A percentile compares a stretch with the other conserved stretches of the same genome.
Evolutionary conservation across 805 yeast genomes (phyloP).

Genomic region (Ogataea naganishii): DNA sequence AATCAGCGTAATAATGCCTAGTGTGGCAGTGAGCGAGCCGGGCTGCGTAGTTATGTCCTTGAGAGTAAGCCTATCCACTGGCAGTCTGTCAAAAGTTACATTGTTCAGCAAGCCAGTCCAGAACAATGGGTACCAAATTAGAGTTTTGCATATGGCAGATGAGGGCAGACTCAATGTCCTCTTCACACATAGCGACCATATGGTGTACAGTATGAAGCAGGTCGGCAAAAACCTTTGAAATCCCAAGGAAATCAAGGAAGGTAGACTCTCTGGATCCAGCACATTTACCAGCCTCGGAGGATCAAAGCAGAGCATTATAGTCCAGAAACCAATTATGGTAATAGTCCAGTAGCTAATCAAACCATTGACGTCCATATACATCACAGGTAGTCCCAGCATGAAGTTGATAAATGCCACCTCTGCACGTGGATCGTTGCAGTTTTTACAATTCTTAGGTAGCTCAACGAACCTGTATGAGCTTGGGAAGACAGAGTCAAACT

Average conservation of each 20-base stretch:
- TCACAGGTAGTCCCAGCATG: slow-evolving; percentile 52
- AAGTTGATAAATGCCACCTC: slow-evolving; percentile 50
- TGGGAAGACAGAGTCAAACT: slow-evolving; percentile 68
- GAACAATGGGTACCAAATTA: slow-evolving; percentile 70
- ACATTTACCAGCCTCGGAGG: slow-evolving; percentile 65
- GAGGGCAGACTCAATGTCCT: slow-evolving; percentile 33
- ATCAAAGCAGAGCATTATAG: slow-evolving; percentile 64
- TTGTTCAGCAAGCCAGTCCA: slow-evolving; percentile 85
- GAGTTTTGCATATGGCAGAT: slow-evolving; percentile 33
- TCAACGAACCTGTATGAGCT: slow-evolving; percentile 55
- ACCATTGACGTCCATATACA: slow-evolving; percentile 35
- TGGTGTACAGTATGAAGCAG: slow-evolving; percentile 57
- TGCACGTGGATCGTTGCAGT: slow-evolving; percentile 66
- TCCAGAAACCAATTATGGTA: slow-evolving; percentile 72
- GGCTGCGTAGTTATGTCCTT: slow-evolving; percentile 66
- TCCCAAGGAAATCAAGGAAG: slow-evolving; percentile 60
- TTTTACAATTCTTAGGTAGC: slow-evolving; percentile 38
- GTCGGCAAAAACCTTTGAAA: slow-evolving; percentile 70
- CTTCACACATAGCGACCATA: slow-evolving; percentile 52
- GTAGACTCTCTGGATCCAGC: slow-evolving; percentile 40
- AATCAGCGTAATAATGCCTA: slow-evolving; percentile 38
- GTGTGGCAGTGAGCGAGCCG: slow-evolving; percentile 64
- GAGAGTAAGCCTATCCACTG: slow-evolving; percentile 75
- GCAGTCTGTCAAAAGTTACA: slow-evolving; percentile 79
- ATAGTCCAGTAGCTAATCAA: slow-evolving; percentile 52